These are phyloP conservation scores for Leucocoprinus birnbaumii DNA, from an alignment of 768 basidiomycete genomes.

Conservation along the genomic window DNA sequence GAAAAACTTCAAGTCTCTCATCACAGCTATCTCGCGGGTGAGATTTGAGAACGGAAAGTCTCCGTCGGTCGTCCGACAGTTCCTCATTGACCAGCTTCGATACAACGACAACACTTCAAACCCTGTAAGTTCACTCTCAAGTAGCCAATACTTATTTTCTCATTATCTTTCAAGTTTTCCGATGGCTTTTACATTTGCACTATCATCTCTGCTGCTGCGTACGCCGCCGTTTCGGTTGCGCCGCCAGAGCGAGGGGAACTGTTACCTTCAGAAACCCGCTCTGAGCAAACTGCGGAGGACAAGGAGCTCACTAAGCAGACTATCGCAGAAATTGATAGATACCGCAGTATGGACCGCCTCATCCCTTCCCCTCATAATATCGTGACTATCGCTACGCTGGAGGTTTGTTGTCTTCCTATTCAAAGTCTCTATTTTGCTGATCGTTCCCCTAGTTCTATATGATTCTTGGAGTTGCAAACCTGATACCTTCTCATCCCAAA, in stretches of 20 bases:
- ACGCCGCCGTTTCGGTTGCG: constrained; percentile 71
- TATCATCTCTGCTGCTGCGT: constrained; percentile 79
- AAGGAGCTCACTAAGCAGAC: constrained; percentile 70
- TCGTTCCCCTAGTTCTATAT: constrained; percentile 63
- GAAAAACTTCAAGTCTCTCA: constrained; percentile 49
- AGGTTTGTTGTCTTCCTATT: constrained; percentile 50
- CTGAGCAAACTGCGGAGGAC: constrained; percentile 68
- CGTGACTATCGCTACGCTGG: constrained; percentile 86
- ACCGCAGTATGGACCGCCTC: constrained; percentile 91
- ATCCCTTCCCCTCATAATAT: constrained; percentile 95
- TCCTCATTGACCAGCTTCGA: constrained; percentile 88
- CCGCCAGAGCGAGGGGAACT: constrained; percentile 82
- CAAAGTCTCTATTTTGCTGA: not conserved
- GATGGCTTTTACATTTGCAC: constrained; percentile 90
- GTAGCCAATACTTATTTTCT: not conserved
- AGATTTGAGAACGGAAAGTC: constrained; percentile 87
- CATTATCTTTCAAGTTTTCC: constrained; percentile 56
- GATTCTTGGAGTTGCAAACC: constrained; percentile 69
- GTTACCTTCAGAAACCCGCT: constrained; percentile 61
- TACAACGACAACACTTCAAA: constrained; percentile 96
- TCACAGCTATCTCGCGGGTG: constrained; percentile 82
- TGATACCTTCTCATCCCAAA: constrained; percentile 73
- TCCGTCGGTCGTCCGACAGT: constrained; percentile 79
- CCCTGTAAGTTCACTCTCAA: constrained; percentile 48
- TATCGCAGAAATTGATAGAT: constrained; percentile 81